Percentiles rank a stretch among this genome's conserved stretches.
phyloP scores from a whole-genome alignment of 179 eudicot species.

The Beta lomatogona region DNA sequence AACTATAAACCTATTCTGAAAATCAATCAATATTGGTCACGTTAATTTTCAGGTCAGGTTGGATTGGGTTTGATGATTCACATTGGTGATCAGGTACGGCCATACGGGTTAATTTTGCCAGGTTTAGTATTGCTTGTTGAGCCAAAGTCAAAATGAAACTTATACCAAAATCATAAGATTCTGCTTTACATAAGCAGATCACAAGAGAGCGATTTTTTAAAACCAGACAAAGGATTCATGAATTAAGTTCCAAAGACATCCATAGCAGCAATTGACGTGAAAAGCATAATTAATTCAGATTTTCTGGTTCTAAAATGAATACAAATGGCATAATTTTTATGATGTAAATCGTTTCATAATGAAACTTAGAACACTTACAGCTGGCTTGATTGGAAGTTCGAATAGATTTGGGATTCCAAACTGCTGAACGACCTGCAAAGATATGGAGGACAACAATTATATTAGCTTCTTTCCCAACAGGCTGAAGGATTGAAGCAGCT shows the following conservation, averaged over 20 bases:
- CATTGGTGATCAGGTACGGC: too few relatives aligned
- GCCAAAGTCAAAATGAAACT: not conserved
- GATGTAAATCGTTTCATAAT: not conserved
- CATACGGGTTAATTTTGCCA: not conserved
- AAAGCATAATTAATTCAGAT: not conserved
- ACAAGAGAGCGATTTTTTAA: too few relatives aligned
- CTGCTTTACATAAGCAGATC: too few relatives aligned
- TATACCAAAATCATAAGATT: not conserved
- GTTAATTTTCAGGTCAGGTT: too few relatives aligned
- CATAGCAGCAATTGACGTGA: not conserved
- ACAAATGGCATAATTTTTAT: not conserved
- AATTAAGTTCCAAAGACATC: not conserved
- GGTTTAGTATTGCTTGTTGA: not conserved
- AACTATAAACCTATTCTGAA: too few relatives aligned
- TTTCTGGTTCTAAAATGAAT: not conserved
- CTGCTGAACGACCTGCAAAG: constrained; percentile 87
- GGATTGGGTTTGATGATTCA: too few relatives aligned
- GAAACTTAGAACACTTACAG: constrained; percentile 48
- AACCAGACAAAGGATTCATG: not conserved
- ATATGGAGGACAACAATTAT: not conserved
- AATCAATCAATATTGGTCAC: too few relatives aligned
- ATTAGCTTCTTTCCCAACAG: constrained; percentile 21
- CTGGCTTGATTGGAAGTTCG: constrained; percentile 94
- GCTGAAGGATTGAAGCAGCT: constrained; percentile 19
- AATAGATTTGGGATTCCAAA: constrained; percentile 95